phyloP scores from a whole-genome alignment of 192 early-diverging fungal species.

The Mortierella hygrophila region DNA sequence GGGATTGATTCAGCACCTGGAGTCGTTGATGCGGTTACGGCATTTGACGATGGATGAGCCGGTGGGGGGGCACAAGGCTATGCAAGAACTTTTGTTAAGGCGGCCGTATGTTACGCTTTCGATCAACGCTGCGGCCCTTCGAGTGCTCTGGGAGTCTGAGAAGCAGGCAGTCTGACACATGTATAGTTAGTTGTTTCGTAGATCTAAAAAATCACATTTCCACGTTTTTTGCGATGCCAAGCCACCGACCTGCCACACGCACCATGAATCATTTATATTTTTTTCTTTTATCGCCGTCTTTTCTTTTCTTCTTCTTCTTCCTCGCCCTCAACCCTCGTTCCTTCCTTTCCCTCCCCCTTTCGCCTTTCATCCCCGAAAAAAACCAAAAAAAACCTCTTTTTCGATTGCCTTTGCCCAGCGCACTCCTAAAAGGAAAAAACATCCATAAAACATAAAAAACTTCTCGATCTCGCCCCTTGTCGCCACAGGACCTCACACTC shows the following conservation, averaged over 20 bases:
- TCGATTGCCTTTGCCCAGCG: conserved; percentile 37
- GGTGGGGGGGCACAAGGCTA: conserved; percentile 4
- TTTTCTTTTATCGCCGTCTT: background rate
- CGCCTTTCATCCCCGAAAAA: conserved; percentile 6
- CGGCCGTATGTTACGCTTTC: background rate
- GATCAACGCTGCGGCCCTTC: background rate
- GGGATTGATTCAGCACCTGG: conserved; percentile 12
- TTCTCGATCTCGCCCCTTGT: conserved; percentile 15
- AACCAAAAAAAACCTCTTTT: conserved; percentile 1
- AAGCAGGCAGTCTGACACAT: background rate
- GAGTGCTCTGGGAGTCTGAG: background rate
- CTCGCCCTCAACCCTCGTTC: conserved; percentile 7
- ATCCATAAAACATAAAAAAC: conserved; percentile 20
- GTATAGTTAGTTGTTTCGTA: no score
- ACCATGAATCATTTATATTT: background rate
- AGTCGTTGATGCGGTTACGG: conserved; percentile 16
- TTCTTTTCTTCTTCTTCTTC: conserved; percentile 1
- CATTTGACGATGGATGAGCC: conserved; percentile 19
- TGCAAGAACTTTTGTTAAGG: background rate
- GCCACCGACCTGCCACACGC: background rate
- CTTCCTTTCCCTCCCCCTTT: background rate
- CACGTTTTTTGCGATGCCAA: background rate
- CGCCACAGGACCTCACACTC: background rate
- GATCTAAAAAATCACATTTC: no score
- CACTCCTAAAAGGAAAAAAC: conserved; percentile 25